Conservation (phyloP, 495 filamentous ascomycete species). For the Tuber magnatum region DNA sequence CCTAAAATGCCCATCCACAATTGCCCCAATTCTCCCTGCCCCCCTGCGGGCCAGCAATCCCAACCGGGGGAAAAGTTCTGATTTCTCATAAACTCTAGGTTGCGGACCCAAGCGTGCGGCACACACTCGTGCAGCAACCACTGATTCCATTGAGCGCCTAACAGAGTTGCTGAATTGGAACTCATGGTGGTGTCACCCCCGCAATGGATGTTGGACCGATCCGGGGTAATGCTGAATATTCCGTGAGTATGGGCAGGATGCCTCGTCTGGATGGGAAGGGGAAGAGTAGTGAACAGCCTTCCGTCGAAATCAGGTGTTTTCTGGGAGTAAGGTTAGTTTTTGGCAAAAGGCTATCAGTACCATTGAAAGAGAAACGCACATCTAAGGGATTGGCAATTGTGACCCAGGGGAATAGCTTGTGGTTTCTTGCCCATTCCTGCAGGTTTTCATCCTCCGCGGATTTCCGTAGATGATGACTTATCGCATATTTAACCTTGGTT, state of each 20-base stretch:
- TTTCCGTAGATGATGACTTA: slow-evolving; percentile 26
- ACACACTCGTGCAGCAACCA: slow-evolving; percentile 42
- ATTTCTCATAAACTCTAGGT: slow-evolving; percentile 22
- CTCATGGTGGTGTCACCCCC: slow-evolving; percentile 31
- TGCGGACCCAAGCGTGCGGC: slow-evolving; percentile 41
- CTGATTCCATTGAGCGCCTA: slow-evolving; percentile 43
- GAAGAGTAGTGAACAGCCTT: slow-evolving; percentile 44
- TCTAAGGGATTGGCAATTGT: slow-evolving; percentile 43
- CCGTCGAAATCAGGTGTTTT: slow-evolving; percentile 15
- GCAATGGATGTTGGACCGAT: slow-evolving; percentile 42
- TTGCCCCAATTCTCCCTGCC: slow-evolving; percentile 19
- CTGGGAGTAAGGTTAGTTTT: slow-evolving; percentile 16
- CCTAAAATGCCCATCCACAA: slow-evolving; percentile 31
- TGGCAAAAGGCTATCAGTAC: not conserved
- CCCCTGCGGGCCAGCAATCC: slow-evolving; percentile 33
- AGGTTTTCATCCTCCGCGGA: slow-evolving; percentile 23
- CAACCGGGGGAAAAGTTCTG: slow-evolving; percentile 18
- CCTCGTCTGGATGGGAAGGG: slow-evolving; percentile 41
- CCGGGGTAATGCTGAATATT: slow-evolving; percentile 44
- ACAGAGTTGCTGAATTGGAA: slow-evolving; percentile 33
- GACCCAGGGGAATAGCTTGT: slow-evolving; percentile 45
- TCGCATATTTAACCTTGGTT: slow-evolving; percentile 21
- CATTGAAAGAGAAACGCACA: slow-evolving; percentile 11
- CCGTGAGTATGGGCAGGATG: slow-evolving; percentile 47
- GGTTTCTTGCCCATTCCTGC: slow-evolving; percentile 41